Percentiles rank a stretch among this genome's conserved stretches.
Conservation (phyloP, 192 early-diverging fungal species). For the Linnemannia hyalina region DNA sequence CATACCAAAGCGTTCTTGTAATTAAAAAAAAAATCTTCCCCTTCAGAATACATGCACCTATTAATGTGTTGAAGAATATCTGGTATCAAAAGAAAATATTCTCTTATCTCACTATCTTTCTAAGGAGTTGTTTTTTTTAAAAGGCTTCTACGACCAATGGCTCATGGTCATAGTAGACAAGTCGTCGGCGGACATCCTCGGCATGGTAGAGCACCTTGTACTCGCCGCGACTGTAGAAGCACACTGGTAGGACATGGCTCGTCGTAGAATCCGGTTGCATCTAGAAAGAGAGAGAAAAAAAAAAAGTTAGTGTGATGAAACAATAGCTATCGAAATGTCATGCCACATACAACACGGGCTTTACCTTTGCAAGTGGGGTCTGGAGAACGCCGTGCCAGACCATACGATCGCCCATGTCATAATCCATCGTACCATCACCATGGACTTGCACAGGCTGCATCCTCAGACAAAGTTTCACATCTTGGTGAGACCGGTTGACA, state of each 20-base stretch:
- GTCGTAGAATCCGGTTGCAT: conserved; percentile 63
- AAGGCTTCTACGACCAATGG: conserved; percentile 59
- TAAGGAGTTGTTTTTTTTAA: neutral
- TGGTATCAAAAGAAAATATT: neutral
- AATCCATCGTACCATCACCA: conserved; percentile 67
- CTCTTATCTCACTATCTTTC: conserved; percentile 5
- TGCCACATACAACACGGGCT: too few relatives aligned
- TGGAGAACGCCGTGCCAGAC: conserved; percentile 68
- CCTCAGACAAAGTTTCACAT: conserved; percentile 64
- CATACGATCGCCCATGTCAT: conserved; percentile 62
- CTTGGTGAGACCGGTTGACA: conserved; percentile 66
- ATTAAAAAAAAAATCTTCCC: conserved; percentile 5
- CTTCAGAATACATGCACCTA: neutral
- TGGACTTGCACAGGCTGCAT: conserved; percentile 69
- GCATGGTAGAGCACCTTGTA: conserved; percentile 70
- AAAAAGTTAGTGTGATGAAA: neutral
- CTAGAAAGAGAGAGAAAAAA: conserved; percentile 28
- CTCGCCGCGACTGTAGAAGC: conserved; percentile 67
- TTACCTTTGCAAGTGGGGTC: conserved; percentile 65
- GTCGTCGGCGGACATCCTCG: conserved; percentile 65
- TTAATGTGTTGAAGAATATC: too few relatives aligned
- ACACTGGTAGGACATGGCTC: conserved; percentile 63
- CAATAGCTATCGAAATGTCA: neutral
- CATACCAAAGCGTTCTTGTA: conserved; percentile 50
- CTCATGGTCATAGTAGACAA: conserved; percentile 67